Evolutionary conservation across 2,329 filamentous ascomycete genomes (phyloP), one percentile per base, ranked within the genome.

Genomic region (Aspergillus sp.): DNA sequence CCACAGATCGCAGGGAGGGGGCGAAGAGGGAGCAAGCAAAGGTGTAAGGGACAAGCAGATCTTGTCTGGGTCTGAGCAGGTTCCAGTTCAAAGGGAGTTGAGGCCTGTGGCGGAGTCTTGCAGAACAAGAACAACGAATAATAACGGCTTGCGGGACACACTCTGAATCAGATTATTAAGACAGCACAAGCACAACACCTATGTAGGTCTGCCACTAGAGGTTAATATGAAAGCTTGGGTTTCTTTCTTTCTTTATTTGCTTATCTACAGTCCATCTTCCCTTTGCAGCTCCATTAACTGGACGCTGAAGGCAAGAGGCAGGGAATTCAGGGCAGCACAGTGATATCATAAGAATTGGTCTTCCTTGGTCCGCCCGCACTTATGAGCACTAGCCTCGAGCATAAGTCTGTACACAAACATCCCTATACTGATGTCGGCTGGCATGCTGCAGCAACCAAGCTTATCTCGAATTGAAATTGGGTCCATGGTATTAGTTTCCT

Each of bases 71-170:
- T 54, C 33, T 54, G 41, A 67, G 65, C 63, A 68, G 68, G 68
- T 58, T 58, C 57, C 61, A 58, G 57, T 66, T 65, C 64, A 67
- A 62, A 65, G 62, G 57, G 59, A 65, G 56, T 61, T 52, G 60
- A 61, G 61, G 63, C 58, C 64, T 64, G 64, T 66, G 64, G 64
- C 64, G 64, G 64, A 66, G 64, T 64, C 59, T 52, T 39, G 50
- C 58, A 52, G 60, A 57, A 57, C 58, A 65, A 66, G 62, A 62
- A 66, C 60, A 63, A 62, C 58, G 53, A 50, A 57, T 33, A 46
- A 46, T 39, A 44, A 11, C 35, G 23, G 12, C 48, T 50, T 61
- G 56, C 62, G 62, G 62, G 62, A 60, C 57, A 55, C 55, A 56
- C 35, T 37, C 4, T 5, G 46, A 45, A 40, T 6, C 44, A 40